phyloP scores from a whole-genome alignment of 805 yeast species.

The Kodamaea restingae region DNA sequence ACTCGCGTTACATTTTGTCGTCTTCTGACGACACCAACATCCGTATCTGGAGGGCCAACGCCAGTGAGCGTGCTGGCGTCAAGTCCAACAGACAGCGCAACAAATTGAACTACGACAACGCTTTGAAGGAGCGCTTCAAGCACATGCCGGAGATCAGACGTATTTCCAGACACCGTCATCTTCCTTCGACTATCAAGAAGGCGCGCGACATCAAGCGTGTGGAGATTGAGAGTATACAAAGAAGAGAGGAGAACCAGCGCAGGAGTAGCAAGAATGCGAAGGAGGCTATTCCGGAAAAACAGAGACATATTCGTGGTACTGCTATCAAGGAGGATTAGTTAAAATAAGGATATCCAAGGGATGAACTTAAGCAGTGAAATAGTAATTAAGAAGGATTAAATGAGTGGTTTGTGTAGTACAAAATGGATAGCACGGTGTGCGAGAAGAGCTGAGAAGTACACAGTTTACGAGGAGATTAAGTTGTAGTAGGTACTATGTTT shows the following conservation, averaged over 20 bases:
- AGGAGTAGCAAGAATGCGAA: constrained; percentile 66
- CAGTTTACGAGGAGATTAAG: too few relatives aligned
- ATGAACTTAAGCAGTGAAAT: too few relatives aligned
- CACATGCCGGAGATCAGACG: constrained; percentile 95
- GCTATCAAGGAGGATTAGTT: constrained; percentile 50
- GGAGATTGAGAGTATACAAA: constrained; percentile 69
- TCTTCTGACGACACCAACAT: constrained; percentile 97
- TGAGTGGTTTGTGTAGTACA: too few relatives aligned
- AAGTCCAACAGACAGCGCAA: constrained; percentile 76
- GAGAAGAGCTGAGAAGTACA: too few relatives aligned
- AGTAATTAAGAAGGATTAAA: too few relatives aligned
- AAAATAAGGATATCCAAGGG: too few relatives aligned
- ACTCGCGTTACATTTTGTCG: constrained; percentile 76
- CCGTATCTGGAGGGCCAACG: constrained; percentile 86
- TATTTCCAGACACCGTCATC: constrained; percentile 86
- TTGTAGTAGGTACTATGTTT: too few relatives aligned
- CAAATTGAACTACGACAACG: constrained; percentile 85
- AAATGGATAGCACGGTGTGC: too few relatives aligned
- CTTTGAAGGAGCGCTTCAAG: constrained; percentile 86
- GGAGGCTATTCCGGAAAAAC: constrained; percentile 61
- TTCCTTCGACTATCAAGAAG: constrained; percentile 82
- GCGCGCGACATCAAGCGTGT: constrained; percentile 80
- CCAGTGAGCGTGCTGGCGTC: constrained; percentile 78
- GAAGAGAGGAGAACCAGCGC: constrained; percentile 79
- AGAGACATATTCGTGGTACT: constrained; percentile 81